A percentile compares a stretch with the other conserved stretches of the same genome.
These are phyloP conservation scores for Thalia dealbata DNA, from an alignment of 176 grass and related monocot species.

Conservation along the genomic window DNA sequence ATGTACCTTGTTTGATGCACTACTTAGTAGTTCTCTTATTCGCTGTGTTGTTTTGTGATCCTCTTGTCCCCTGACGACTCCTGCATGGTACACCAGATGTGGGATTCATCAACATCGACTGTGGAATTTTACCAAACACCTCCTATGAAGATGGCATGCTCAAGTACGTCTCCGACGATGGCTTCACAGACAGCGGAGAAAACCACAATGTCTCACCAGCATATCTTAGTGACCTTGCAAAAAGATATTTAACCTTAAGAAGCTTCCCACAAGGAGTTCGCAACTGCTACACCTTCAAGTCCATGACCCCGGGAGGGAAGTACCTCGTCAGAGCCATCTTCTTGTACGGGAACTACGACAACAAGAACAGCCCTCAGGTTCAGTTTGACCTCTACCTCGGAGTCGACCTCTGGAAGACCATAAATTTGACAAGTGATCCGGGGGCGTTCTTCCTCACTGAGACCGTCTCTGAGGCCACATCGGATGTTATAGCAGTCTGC, in stretches of 20 bases:
- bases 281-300: constrained; percentile 21
- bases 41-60: no score
- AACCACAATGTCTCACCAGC: background rate
- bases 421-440: background rate
- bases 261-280: constrained; percentile 19
- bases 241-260: constrained; percentile 1
- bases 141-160: constrained; percentile 6
- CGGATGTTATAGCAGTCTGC: constrained; percentile 10
- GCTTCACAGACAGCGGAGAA: constrained; percentile 24
- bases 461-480: background rate
- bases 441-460: background rate
- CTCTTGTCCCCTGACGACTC: no score
- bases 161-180: constrained; percentile 20
- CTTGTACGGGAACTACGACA: constrained; percentile 23
- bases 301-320: background rate
- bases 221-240: background rate
- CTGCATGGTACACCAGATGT: background rate
- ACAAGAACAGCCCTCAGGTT: background rate
- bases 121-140: constrained; percentile 9
- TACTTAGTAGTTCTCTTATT: no score
- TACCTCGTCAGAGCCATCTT: constrained; percentile 4
- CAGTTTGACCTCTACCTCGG: constrained; percentile 22
- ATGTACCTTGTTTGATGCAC: no score
- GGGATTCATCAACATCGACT: constrained; percentile 20
- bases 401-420: background rate